Conservation (phyloP, 495 filamentous ascomycete genomes). For the Neurospora discreta region DNA sequence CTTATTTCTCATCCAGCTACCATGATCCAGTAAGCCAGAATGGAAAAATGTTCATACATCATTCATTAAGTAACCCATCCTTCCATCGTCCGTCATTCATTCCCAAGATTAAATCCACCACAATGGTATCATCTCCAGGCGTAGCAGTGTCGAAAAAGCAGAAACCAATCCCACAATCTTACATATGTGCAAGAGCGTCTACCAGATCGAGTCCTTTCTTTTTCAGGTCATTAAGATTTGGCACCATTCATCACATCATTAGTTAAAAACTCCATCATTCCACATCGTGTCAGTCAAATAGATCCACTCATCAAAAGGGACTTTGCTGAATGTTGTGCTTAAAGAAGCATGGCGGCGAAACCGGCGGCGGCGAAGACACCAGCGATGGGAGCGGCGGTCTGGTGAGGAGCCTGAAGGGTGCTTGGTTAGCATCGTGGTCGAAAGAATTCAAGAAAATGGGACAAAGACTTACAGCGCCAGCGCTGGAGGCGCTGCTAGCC, state of each 20-base stretch:
- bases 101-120: not conserved
- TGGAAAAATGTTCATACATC: not conserved
- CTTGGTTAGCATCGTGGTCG: not conserved
- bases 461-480: not conserved
- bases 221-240: not conserved
- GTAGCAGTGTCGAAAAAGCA: not conserved
- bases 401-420: constrained; percentile 12
- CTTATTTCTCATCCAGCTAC: not conserved
- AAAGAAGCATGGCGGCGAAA: constrained; percentile 22
- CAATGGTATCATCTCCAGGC: not conserved
- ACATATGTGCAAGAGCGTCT: not conserved
- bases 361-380: constrained; percentile 27
- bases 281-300: not conserved
- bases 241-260: not conserved
- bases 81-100: not conserved
- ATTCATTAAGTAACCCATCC: not conserved
- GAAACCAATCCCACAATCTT: not conserved
- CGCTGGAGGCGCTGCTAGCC: not conserved
- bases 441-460: not conserved
- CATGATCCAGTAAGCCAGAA: not conserved
- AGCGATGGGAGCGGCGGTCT: constrained; percentile 20
- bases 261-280: not conserved
- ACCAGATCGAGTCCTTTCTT: not conserved
- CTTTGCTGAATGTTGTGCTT: not conserved
- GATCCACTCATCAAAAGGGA: not conserved